A percentile compares a stretch with the other conserved stretches of the same genome.
Evolutionary conservation across 306 rosid species (phyloP).

Genomic region (Sphenostylis stenocarpa): DNA sequence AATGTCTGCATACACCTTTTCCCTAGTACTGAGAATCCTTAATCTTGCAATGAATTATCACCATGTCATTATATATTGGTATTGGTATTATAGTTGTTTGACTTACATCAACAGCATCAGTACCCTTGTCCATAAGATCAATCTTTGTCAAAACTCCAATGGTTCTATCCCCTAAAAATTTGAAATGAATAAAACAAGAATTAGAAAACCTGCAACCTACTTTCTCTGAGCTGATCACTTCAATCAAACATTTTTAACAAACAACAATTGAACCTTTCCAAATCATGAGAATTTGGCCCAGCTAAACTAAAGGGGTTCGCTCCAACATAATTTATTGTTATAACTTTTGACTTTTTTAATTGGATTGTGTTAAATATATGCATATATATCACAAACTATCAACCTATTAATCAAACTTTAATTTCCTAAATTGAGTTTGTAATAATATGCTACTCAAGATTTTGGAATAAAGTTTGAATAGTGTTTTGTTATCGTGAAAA

Average conservation of each 20-base stretch:
- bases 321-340: neutral
- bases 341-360: neutral
- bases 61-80: slow-evolving; percentile 7
- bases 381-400: neutral
- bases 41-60: slow-evolving; percentile 22
- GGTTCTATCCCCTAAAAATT: slow-evolving; percentile 82
- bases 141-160: slow-evolving; percentile 95
- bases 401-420: neutral
- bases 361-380: neutral
- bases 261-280: neutral
- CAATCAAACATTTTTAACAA: neutral
- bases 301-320: neutral
- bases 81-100: slow-evolving; percentile 7
- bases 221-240: neutral
- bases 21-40: neutral
- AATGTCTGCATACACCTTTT: slow-evolving; percentile 4
- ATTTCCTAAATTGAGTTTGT: neutral
- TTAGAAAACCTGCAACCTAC: slow-evolving; percentile 11
- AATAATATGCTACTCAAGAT: too few species aligned
- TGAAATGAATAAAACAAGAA: slow-evolving; percentile 22
- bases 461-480: too few species aligned
- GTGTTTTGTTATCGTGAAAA: too few species aligned
- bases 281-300: neutral
- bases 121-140: slow-evolving; percentile 99
- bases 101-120: slow-evolving; percentile 97